Evolutionary conservation across 371 early-diverging fungal genomes (phyloP), one percentile per base, ranked within the genome.

Genomic region (Actinomortierella ambigua): DNA sequence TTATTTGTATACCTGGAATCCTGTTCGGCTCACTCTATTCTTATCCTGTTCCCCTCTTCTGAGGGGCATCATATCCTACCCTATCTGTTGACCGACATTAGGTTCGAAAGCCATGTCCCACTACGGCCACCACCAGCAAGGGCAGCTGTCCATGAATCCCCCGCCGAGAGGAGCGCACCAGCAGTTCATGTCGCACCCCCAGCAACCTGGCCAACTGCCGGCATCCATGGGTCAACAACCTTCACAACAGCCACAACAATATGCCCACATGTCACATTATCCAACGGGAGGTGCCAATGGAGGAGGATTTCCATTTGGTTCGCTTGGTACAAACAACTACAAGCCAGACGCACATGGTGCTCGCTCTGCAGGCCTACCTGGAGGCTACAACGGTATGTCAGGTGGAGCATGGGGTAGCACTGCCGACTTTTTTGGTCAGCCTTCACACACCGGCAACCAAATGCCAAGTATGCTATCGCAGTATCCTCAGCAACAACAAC

Each of bases 101-200:
- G 59, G 44, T 44, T 11, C n/a, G 39, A 55, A 27, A 14, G 51
- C 50, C 47, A 70, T 70, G 71, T 61, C 71, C 6, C 65, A 70
- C 46, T 62, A 70, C 47, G 57, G 61, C 28, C 71, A 70, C 27
- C 65, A 70, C 48, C 71, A 55, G 48, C 70, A 70, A 22, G 70
- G 65, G 22, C 71, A 65, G 52, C 65, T 70, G 53, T 59, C 52
- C 61, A 15, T 61, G 56, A 27, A 65, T 61, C 39, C 58, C 60
- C n/a, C 63, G 57, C 17, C 64, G 58, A 43, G 50, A 52, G 28
- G 61, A 27, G 18, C 43, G 39, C 46, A 70, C 29, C 27, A 61
- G 61, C 49, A 63, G 59, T 26, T 54, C 53, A 9, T 62, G 63
- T 41, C 50, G 58, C 14, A 47, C 55, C 11, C 65, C 61, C 39